A percentile compares a stretch with the other conserved stretches of the same genome.
These are phyloP conservation scores for Sporothrix humicola DNA, from an alignment of 2,329 filamentous ascomycete genomes.

Conservation along the genomic window DNA sequence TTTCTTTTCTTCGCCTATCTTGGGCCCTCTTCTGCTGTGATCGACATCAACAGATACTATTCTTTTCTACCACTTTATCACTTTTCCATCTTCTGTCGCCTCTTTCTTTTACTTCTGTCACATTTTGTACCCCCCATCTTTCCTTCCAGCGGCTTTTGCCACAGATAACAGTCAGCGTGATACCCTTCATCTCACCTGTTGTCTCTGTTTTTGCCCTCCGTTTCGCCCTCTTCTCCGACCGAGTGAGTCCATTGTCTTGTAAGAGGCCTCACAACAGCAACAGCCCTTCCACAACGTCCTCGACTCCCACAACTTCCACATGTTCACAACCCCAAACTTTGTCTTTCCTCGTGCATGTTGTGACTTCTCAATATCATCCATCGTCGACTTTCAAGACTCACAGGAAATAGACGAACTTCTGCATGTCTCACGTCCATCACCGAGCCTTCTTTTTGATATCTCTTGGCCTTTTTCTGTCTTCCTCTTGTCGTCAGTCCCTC, in stretches of 20 bases:
- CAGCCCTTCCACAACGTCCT: neutral
- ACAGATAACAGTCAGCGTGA: neutral
- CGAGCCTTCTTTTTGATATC: neutral
- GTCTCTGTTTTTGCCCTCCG: neutral
- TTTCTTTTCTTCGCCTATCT: neutral
- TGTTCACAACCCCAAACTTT: neutral
- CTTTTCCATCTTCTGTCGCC: neutral
- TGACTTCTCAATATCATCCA: neutral
- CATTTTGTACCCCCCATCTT: neutral
- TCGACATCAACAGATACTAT: neutral
- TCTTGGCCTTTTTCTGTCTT: neutral
- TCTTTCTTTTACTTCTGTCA: neutral
- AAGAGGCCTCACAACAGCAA: neutral
- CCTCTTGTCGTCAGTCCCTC: neutral
- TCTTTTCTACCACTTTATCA: too few species aligned
- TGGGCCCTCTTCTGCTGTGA: neutral
- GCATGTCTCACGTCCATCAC: conserved; percentile 20
- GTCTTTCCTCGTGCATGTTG: neutral
- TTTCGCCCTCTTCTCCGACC: neutral
- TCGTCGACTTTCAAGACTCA: neutral
- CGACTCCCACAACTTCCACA: neutral
- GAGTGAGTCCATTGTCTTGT: neutral
- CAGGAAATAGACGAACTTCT: neutral
- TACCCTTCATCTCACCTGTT: conserved; percentile 9
- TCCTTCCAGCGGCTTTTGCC: neutral